Percentiles rank a stretch among this genome's conserved stretches.
These are phyloP conservation scores for Crithidia fasciculata DNA, from an alignment of 208 protist genomes.

Conservation along the genomic window DNA sequence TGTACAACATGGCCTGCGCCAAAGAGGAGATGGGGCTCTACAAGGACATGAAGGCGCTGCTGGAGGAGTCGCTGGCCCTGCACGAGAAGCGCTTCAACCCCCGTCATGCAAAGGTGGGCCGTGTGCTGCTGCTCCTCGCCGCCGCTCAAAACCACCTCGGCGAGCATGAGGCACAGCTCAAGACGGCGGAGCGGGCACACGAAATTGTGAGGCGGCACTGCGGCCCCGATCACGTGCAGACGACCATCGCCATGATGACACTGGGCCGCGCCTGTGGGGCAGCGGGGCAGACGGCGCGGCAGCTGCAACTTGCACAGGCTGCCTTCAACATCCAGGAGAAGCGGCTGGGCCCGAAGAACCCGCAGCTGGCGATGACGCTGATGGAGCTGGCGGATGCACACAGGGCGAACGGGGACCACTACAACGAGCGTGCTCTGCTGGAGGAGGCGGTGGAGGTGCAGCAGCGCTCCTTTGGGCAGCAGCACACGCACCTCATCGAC, in stretches of 20 bases:
- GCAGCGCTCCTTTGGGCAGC: slow-evolving; percentile 78
- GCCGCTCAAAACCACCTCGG: slow-evolving; percentile 74
- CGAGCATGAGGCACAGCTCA: slow-evolving; percentile 63
- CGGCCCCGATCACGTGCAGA: slow-evolving; percentile 79
- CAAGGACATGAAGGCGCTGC: slow-evolving; percentile 72
- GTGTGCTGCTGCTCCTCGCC: slow-evolving; percentile 77
- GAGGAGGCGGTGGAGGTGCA: slow-evolving; percentile 82
- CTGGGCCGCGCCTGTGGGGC: slow-evolving; percentile 70
- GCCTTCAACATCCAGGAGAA: slow-evolving; percentile 81
- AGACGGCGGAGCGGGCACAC: slow-evolving; percentile 59
- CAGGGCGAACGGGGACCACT: slow-evolving; percentile 68
- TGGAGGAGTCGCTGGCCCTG: slow-evolving; percentile 66
- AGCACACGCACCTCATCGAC: slow-evolving; percentile 76
- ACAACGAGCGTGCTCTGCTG: slow-evolving; percentile 70
- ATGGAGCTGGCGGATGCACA: slow-evolving; percentile 76
- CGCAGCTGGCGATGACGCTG: slow-evolving; percentile 77
- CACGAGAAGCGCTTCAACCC: slow-evolving; percentile 76
- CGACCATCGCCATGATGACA: slow-evolving; percentile 72
- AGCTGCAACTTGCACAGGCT: slow-evolving; percentile 66
- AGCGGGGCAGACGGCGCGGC: slow-evolving; percentile 53
- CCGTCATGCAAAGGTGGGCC: slow-evolving; percentile 77
- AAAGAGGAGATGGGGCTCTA: slow-evolving; percentile 81
- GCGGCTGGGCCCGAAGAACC: slow-evolving; percentile 72
- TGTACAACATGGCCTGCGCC: slow-evolving; percentile 86
- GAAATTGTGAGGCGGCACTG: slow-evolving; percentile 85